A percentile compares a stretch with the other conserved stretches of the same genome.
Evolutionary conservation across 371 early-diverging fungal species (phyloP).

Genomic region (Thermomucor indicae-seudaticae): DNA sequence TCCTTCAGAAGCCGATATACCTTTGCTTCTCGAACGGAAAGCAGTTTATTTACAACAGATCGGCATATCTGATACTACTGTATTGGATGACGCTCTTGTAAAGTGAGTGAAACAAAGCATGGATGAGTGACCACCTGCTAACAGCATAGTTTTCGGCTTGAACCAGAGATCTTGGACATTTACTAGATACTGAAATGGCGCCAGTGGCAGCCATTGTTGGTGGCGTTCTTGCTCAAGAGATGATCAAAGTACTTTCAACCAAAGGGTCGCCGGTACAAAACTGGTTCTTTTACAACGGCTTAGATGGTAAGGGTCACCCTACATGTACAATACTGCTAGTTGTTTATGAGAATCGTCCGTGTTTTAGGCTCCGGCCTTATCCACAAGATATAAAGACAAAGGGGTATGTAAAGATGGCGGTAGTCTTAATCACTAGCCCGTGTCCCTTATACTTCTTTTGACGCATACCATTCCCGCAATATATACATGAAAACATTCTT

Average conservation of each 20-base stretch:
- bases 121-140: not conserved
- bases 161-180: constrained; percentile 32
- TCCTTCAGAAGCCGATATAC: constrained; percentile 16
- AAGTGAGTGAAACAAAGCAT: constrained; percentile 26
- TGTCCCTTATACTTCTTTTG: too few species aligned
- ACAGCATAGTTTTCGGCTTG: not conserved
- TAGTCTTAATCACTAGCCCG: too few species aligned
- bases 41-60: constrained; percentile 14
- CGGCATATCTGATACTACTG: constrained; percentile 28
- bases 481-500: too few species aligned
- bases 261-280: constrained; percentile 83
- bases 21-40: constrained; percentile 18
- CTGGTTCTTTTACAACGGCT: constrained; percentile 71
- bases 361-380: constrained; percentile 4
- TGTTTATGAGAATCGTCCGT: not conserved
- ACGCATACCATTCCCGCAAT: too few species aligned
- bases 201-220: constrained; percentile 85
- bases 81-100: constrained; percentile 46
- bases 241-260: constrained; percentile 74
- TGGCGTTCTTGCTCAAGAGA: constrained; percentile 86
- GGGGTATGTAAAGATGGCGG: not conserved
- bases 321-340: not conserved
- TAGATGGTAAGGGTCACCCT: constrained; percentile 43
- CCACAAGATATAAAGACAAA: constrained; percentile 1
- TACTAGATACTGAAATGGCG: constrained; percentile 58